phyloP scores from a whole-genome alignment of 2,329 filamentous ascomycete genomes.

The Fulvia fulva region DNA sequence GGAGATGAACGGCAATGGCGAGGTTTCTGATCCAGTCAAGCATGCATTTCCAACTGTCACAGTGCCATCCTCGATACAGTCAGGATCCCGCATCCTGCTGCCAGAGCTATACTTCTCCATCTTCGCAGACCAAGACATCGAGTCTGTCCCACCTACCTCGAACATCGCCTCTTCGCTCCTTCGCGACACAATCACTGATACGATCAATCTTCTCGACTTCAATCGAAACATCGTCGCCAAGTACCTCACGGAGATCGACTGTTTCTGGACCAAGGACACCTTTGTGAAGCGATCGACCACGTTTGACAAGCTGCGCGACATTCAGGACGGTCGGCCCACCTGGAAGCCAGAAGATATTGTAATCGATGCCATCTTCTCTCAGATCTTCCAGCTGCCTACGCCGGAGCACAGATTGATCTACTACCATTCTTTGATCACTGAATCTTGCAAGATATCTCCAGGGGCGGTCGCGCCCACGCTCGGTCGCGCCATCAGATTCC shows the following conservation, averaged over 20 bases:
- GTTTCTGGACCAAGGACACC: constrained; percentile 83
- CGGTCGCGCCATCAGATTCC: constrained; percentile 84
- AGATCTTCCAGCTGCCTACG: constrained; percentile 80
- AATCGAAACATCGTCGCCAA: constrained; percentile 85
- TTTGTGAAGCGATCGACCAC: constrained; percentile 92
- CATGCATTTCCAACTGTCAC: constrained; percentile 72
- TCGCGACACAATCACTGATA: constrained; percentile 81
- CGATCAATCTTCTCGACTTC: constrained; percentile 89
- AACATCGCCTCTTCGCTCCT: constrained; percentile 78
- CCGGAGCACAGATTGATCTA: constrained; percentile 94
- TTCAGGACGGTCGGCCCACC: constrained; percentile 63
- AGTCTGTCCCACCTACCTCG: constrained; percentile 72
- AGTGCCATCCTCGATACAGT: constrained; percentile 70
- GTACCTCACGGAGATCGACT: constrained; percentile 89
- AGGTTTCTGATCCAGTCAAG: constrained; percentile 48
- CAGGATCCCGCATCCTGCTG: constrained; percentile 73
- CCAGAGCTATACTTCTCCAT: constrained; percentile 94
- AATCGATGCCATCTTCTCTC: constrained; percentile 96
- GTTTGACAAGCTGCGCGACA: constrained; percentile 77
- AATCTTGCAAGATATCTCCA: constrained; percentile 92
- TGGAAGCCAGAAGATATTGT: constrained; percentile 98
- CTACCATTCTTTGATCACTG: constrained; percentile 91
- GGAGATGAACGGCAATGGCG: constrained; percentile 52
- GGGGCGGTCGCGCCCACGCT: constrained; percentile 94
- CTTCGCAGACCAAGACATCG: constrained; percentile 78